Conservation (phyloP, 1,284 basidiomycete genomes). For the Rhodotorula sp. region DNA sequence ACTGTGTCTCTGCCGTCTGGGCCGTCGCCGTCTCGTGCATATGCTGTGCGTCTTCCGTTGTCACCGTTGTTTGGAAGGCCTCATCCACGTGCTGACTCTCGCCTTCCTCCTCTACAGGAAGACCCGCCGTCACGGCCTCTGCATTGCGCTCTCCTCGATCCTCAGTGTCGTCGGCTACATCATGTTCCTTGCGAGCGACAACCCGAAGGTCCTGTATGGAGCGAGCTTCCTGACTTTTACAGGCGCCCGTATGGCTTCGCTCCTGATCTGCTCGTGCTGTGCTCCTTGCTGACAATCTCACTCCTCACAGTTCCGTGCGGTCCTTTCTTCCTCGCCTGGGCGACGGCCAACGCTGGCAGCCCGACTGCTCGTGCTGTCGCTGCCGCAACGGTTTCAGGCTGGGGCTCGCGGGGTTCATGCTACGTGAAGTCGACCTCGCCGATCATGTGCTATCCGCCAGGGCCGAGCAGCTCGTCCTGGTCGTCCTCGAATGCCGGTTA, state of each 20-base stretch:
- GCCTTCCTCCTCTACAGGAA: no score
- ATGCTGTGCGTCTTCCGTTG: no score
- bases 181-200: slow-evolving; percentile 34
- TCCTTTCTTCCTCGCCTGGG: slow-evolving; percentile 35
- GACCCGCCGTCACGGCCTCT: slow-evolving; percentile 28
- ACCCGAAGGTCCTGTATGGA: slow-evolving; percentile 37
- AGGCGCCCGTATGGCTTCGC: no score
- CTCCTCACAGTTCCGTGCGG: slow-evolving; percentile 34
- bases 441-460: no score
- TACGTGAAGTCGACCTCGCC: slow-evolving; percentile 39
- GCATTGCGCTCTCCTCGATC: slow-evolving; percentile 15
- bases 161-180: slow-evolving; percentile 31
- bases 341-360: slow-evolving; percentile 36
- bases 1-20: slow-evolving; percentile 37
- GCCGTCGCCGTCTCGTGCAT: slow-evolving; percentile 18
- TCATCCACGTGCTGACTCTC: no score
- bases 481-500: no score
- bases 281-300: no score
- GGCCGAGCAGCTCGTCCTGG: no score
- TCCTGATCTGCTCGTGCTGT: no score
- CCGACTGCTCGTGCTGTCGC: slow-evolving; percentile 39
- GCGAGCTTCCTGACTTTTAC: slow-evolving; percentile 42
- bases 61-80: no score
- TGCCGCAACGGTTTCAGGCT: slow-evolving; percentile 34
- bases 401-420: slow-evolving; percentile 32